Conservation (phyloP, 2,329 filamentous ascomycete species). For the Spiromastix sp. region DNA sequence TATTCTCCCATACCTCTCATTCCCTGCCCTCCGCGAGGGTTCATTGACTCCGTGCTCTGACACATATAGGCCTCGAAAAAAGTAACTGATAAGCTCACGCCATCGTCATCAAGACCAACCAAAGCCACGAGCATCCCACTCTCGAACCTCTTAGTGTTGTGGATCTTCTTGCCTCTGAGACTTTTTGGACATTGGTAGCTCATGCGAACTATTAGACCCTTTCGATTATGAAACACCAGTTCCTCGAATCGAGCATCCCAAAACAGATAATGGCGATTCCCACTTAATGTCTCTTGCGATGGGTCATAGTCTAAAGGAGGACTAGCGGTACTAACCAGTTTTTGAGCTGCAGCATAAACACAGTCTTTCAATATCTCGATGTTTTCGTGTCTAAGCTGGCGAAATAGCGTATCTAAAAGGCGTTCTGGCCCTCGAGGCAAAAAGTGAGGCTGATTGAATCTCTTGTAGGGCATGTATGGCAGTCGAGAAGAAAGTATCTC, state of each 20-base stretch:
- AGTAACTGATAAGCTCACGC: constrained; percentile 14
- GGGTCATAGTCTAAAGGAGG: constrained; percentile 11
- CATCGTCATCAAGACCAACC: constrained; percentile 15
- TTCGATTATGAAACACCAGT: constrained; percentile 10
- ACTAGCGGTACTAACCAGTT: constrained; percentile 2
- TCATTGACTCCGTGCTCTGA: constrained; percentile 16
- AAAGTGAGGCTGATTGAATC: constrained; percentile 8
- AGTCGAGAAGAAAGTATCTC: constrained; percentile 13
- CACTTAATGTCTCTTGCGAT: constrained; percentile 10
- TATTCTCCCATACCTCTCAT: constrained; percentile 10
- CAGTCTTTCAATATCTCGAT: constrained; percentile 13
- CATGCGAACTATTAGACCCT: constrained; percentile 15
- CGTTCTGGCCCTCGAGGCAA: constrained; percentile 9
- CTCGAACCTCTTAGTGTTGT: constrained; percentile 16
- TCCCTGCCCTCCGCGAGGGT: constrained; percentile 13
- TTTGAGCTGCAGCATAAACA: constrained; percentile 14
- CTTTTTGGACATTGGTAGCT: constrained; percentile 20
- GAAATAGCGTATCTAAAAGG: constrained; percentile 15
- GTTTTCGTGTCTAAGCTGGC: constrained; percentile 15
- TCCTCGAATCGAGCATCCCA: constrained; percentile 13
- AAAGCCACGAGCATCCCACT: constrained; percentile 21
- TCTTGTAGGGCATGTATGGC: constrained; percentile 14
- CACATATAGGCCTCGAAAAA: constrained; percentile 17
- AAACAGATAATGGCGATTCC: constrained; percentile 13
- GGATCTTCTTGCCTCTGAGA: constrained; percentile 16